Percentiles rank a stretch among this genome's conserved stretches.
Conservation (phyloP, 768 basidiomycete species). For the Porpolomopsis calyptriformis region DNA sequence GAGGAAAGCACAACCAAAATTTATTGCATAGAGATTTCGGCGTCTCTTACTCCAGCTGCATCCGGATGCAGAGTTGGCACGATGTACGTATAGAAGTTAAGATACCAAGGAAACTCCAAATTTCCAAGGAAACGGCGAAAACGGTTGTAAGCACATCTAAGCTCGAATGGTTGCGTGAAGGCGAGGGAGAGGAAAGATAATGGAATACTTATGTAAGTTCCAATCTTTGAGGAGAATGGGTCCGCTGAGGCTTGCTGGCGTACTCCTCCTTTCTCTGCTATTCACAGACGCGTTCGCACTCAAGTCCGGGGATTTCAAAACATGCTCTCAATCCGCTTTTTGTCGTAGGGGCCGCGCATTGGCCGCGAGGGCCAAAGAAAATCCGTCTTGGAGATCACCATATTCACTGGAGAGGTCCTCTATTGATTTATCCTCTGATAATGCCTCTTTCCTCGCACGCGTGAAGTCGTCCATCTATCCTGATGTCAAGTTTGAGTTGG, state of each 20-base stretch:
- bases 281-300: slow-evolving; percentile 40
- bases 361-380: slow-evolving; percentile 52
- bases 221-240: too few species aligned
- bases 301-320: slow-evolving; percentile 86
- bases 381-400: slow-evolving; percentile 68
- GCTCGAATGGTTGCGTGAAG: too few species aligned
- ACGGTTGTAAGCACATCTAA: too few species aligned
- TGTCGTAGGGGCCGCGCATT: slow-evolving; percentile 82
- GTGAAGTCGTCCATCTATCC: slow-evolving; percentile 80
- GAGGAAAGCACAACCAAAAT: too few species aligned
- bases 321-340: slow-evolving; percentile 88
- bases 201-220: too few species aligned
- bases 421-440: slow-evolving; percentile 39
- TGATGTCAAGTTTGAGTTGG: slow-evolving; percentile 68
- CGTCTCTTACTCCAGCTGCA: too few species aligned
- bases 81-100: too few species aligned
- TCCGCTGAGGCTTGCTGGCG: slow-evolving; percentile 26
- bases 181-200: too few species aligned
- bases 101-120: too few species aligned
- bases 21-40: too few species aligned
- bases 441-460: slow-evolving; percentile 60
- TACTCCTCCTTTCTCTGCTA: slow-evolving; percentile 25
- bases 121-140: too few species aligned
- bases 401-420: slow-evolving; percentile 62
- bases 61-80: too few species aligned